These are phyloP conservation scores for Kwoniella mangroviensis DNA, from an alignment of 768 basidiomycete species.

Conservation along the genomic window DNA sequence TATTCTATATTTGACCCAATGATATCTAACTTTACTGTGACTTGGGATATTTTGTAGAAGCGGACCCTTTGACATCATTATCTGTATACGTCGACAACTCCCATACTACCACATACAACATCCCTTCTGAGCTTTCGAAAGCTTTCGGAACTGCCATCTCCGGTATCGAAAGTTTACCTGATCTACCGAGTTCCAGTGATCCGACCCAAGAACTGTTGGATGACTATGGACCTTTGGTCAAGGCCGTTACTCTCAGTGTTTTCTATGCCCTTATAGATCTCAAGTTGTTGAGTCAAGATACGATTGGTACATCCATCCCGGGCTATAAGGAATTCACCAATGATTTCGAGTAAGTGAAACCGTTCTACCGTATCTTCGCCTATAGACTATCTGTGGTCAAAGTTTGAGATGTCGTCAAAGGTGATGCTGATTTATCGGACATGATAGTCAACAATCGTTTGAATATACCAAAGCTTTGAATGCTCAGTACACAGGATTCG, in stretches of 20 bases:
- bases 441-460: neutral
- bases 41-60: neutral
- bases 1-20: no score
- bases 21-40: neutral
- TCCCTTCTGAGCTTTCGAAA: neutral
- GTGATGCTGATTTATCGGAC: neutral
- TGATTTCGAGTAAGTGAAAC: constrained; percentile 2
- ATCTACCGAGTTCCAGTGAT: neutral
- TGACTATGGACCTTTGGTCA: constrained; percentile 1
- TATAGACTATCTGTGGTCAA: neutral
- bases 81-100: constrained; percentile 7
- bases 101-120: constrained; percentile 4
- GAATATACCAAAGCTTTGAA: neutral
- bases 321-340: constrained; percentile 3
- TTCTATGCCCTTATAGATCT: constrained; percentile 4
- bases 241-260: neutral
- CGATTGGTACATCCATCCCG: constrained; percentile 1
- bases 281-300: constrained; percentile 6
- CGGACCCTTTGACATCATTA: neutral
- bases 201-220: neutral
- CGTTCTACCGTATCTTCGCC: neutral
- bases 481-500: constrained; percentile 1
- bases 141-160: constrained; percentile 3
- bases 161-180: constrained; percentile 1
- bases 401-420: neutral